Base-by-base conservation (phyloP, 1,139 yeast genomes). In the Hyphopichia khmerensis region DNA sequence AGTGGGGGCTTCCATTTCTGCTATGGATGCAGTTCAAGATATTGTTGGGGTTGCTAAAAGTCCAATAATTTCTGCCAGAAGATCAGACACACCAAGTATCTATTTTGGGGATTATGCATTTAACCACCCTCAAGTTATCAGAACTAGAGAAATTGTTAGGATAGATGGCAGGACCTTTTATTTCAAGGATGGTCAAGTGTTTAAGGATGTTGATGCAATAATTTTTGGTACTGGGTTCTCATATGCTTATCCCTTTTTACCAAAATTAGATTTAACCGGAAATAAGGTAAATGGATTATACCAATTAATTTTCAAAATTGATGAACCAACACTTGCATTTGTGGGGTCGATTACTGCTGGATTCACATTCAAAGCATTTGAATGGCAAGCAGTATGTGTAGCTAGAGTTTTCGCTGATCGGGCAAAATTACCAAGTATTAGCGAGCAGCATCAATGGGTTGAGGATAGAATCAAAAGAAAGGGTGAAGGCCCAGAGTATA, bases 211-310 rank as follows among this genome's bases (percentile, higher is more conserved):
- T n/a, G 77, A 72, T 43, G 55, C 60, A 35, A 56, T 73, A 14
- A 55, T 71, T 2, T 72, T 69, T 47, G 78, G 74, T 2, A 74
- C 79, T 0, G 79, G 79, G 0, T 74, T 66, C 53, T 60, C 65
- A 35, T 71, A 60, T 46, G 66, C 72, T 39, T 72, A 60, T 46
- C 78, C 79, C 3, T 73, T 69, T 42, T 55, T 74, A 38, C 59
- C 62, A 44, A 40, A 48, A 10, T 42, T 52, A 4, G 60, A 60
- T 36, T 37, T 51, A 15, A 48, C 56, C 3, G 53, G 55, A 2
- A 57, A 58, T 36, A 48, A 67, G 10, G 55, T 65, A 11, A 62
- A 61, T 3, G 56, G 53, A 2, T 46, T 67, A 17, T 72, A 57
- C 46, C 71, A 65, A 43, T 74, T 71, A 49, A 67, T 75, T 1